Evolutionary conservation across 805 yeast genomes (phyloP).

Genomic region (Yueomyces sp.): DNA sequence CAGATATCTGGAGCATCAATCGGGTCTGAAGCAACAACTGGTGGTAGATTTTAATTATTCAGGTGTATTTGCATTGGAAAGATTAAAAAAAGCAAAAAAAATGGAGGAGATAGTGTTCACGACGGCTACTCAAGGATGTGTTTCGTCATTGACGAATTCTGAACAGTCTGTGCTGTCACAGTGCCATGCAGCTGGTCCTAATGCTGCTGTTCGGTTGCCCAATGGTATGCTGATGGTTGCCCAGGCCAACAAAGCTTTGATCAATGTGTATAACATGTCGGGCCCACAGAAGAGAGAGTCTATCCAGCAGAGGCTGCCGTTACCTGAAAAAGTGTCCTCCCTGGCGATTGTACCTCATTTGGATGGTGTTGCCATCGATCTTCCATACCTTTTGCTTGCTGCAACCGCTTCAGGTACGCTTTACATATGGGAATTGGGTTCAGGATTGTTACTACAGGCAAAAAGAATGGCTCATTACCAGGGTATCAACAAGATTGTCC

Average conservation of each 20-base stretch:
- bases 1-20: too few species aligned
- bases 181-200: slow-evolving; percentile 31
- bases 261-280: slow-evolving; percentile 52
- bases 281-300: slow-evolving; percentile 29
- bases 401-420: slow-evolving; percentile 48
- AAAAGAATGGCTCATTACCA: slow-evolving; percentile 76
- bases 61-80: too few species aligned
- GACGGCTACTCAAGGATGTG: slow-evolving; percentile 18
- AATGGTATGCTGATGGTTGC: slow-evolving; percentile 50
- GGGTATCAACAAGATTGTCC: slow-evolving; percentile 43
- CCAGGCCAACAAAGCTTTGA: slow-evolving; percentile 55
- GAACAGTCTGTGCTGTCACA: slow-evolving; percentile 22
- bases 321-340: slow-evolving; percentile 66
- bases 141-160: slow-evolving; percentile 16
- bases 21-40: too few species aligned
- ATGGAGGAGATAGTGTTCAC: slow-evolving; percentile 20
- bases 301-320: slow-evolving; percentile 65
- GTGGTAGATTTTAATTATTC: too few species aligned
- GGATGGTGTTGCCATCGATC: slow-evolving; percentile 8
- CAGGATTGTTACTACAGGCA: slow-evolving; percentile 61
- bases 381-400: slow-evolving; percentile 61
- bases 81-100: too few species aligned
- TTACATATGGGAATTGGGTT: slow-evolving; percentile 72
- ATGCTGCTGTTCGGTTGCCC: slow-evolving; percentile 43
- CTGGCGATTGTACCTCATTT: slow-evolving; percentile 16